Percentiles rank a stretch among this genome's conserved stretches.
phyloP scores from a whole-genome alignment of 768 basidiomycete species.

The Xerocomellus dryophilus region DNA sequence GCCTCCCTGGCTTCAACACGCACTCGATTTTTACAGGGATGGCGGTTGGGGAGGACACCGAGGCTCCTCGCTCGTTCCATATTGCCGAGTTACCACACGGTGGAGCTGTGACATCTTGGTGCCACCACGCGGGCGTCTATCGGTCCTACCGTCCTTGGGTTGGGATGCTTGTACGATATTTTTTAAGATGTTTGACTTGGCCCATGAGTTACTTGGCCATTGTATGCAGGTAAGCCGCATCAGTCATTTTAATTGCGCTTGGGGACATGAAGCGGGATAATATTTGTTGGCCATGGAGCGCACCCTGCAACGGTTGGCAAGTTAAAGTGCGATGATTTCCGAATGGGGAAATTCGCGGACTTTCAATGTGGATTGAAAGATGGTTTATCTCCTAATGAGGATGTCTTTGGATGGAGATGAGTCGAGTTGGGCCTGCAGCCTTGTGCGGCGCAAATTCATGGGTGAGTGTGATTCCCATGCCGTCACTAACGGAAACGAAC shows the following conservation, averaged over 20 bases:
- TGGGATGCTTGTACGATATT: not conserved
- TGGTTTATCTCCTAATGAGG: not conserved
- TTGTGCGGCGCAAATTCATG: no score
- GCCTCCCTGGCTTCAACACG: not conserved
- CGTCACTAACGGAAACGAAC: slow-evolving; percentile 4
- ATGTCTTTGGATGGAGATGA: not conserved
- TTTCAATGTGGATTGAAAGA: not conserved
- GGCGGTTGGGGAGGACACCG: not conserved
- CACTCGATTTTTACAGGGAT: not conserved
- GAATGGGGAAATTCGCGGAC: not conserved
- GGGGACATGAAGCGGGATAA: not conserved
- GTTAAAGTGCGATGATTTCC: not conserved
- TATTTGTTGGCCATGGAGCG: not conserved
- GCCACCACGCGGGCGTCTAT: not conserved
- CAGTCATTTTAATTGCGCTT: no score
- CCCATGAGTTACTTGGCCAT: no score
- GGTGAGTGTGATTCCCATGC: not conserved
- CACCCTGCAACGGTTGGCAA: slow-evolving; percentile 9
- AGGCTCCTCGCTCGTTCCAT: not conserved
- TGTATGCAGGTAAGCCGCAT: no score
- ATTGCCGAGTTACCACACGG: not conserved
- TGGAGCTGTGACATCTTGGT: not conserved
- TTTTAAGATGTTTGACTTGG: not conserved
- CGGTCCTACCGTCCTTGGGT: no score
- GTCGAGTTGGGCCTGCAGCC: no score